A percentile compares a stretch with the other conserved stretches of the same genome.
Conservation (phyloP, 2,329 filamentous ascomycete species). For the Arthrinium phaeospermum region DNA sequence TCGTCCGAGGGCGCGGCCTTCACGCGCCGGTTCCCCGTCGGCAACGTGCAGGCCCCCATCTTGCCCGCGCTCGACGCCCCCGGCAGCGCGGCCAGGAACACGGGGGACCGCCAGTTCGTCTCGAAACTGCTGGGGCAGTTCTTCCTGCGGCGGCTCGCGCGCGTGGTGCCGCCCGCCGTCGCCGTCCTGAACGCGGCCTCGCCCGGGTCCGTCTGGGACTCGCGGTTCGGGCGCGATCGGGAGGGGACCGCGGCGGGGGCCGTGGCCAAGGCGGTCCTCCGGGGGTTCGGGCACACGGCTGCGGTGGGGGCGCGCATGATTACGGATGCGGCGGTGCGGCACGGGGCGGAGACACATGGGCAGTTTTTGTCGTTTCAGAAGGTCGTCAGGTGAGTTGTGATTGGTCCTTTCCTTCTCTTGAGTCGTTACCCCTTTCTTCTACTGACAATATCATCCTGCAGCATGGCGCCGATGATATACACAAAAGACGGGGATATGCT, state of each 20-base stretch:
- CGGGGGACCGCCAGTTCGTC: constrained; percentile 27
- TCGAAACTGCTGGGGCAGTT: constrained; percentile 41
- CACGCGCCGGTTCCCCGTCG: not conserved
- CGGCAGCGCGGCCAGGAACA: constrained; percentile 21
- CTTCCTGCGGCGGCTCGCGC: constrained; percentile 39
- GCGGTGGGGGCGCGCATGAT: constrained; percentile 28
- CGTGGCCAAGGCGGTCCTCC: not conserved
- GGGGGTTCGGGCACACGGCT: constrained; percentile 21
- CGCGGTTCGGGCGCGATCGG: not conserved
- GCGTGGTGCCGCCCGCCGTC: constrained; percentile 28
- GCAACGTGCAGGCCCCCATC: constrained; percentile 24
- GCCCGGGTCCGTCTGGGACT: constrained; percentile 23
- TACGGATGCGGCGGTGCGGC: constrained; percentile 27
- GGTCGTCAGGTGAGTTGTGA: constrained; percentile 25
- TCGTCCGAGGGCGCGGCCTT: constrained; percentile 30
- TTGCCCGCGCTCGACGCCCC: constrained; percentile 19
- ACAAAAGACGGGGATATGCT: constrained; percentile 26
- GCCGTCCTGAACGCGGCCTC: constrained; percentile 21
- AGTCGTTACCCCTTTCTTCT: too few species aligned
- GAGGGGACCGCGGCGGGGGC: not conserved
- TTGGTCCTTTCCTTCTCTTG: not conserved
- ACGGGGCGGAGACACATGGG: constrained; percentile 29
- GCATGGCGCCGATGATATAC: constrained; percentile 31
- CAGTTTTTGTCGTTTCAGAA: constrained; percentile 29
- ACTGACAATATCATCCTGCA: constrained; percentile 8